Evolutionary conservation across 2,329 filamentous ascomycete genomes (phyloP), one percentile per base, ranked within the genome.

Genomic region (Sclerotinia spermophila): DNA sequence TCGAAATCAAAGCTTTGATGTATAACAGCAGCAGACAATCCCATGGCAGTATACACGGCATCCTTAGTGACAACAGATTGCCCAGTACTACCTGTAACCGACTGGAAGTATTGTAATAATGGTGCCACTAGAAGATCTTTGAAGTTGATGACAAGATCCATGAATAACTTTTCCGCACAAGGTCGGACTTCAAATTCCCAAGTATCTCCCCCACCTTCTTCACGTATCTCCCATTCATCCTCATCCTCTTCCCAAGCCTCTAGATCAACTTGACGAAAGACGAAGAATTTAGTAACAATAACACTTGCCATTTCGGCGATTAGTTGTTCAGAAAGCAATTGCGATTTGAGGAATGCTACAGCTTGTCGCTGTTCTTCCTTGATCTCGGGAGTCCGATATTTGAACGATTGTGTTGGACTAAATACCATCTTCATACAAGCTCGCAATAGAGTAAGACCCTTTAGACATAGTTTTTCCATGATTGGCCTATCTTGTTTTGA

Each of bases 151-250:
- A 97, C 88, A 27, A 99, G 87, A 77, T 97, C 94, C 75, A 97
- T 85, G 81, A 98, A 97, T 21, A 99, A 85, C 80, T 94, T 96
- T 81, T 99, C 96, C 0, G 96, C 91, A 79, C 95, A 98, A 3
- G 94, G 93, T 44, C 95, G 89, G 68, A 98, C 90, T 71, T 95
- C 92, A 83, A 94, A 97, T 77, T 98, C 94, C 86, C 92, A 98
- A 1, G 92, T 92, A 75, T 93, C 92, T 48, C 92, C 90, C 71
- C 92, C 88, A 72, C 90, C 92, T 77, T 96, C 93, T 82, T 97
- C 94, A 76, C 91, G 89, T 74, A 92, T 90, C 80, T 97, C 95
- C 94, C 96, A 99, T 68, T 96, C 94, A 79, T 99, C 93, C 0
- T 95, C 93, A 71, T 97, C 94, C 78, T 96, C 91, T 78, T 96